Evolutionary conservation across 139 green algal genomes (phyloP).

Genomic region (Haematococcus lacustris): DNA sequence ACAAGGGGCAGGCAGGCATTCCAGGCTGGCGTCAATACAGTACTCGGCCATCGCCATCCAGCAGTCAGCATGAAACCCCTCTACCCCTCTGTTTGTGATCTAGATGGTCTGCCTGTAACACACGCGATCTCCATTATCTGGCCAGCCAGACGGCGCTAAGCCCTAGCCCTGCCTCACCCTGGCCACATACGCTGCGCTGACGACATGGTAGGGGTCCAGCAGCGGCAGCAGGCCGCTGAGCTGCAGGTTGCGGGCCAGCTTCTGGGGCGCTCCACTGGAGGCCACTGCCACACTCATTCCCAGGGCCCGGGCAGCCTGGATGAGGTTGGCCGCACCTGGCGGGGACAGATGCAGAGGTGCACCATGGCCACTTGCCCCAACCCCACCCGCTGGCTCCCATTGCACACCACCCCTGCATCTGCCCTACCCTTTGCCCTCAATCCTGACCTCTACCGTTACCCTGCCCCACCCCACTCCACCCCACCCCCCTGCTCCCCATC

Average conservation of each 20-base stretch:
- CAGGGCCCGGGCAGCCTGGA: not conserved
- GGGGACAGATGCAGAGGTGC: not conserved
- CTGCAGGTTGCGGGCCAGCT: conserved; percentile 62
- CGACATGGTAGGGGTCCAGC: conserved; percentile 28
- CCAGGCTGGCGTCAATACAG: not conserved
- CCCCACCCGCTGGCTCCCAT: too few species aligned
- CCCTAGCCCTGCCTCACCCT: not conserved
- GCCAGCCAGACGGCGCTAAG: too few species aligned
- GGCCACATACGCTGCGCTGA: conserved; percentile 12
- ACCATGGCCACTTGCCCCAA: too few species aligned
- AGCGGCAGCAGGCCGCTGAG: conserved; percentile 36
- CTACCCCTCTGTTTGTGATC: not conserved
- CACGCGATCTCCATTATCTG: too few species aligned
- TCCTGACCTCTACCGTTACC: not conserved
- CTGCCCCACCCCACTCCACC: not conserved
- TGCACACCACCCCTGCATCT: not conserved
- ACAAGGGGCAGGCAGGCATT: not conserved
- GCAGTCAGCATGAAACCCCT: not conserved
- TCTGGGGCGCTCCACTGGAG: conserved; percentile 43
- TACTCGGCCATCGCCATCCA: not conserved
- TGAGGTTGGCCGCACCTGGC: conserved; percentile 4
- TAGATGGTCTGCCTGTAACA: not conserved
- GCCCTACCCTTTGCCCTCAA: not conserved
- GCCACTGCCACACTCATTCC: conserved; percentile 13
- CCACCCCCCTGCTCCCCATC: too few species aligned